Percentiles rank a stretch among this genome's conserved stretches.
Conservation (phyloP, 2,329 filamentous ascomycete genomes). For the Hawksworthiomyces lignivorus region DNA sequence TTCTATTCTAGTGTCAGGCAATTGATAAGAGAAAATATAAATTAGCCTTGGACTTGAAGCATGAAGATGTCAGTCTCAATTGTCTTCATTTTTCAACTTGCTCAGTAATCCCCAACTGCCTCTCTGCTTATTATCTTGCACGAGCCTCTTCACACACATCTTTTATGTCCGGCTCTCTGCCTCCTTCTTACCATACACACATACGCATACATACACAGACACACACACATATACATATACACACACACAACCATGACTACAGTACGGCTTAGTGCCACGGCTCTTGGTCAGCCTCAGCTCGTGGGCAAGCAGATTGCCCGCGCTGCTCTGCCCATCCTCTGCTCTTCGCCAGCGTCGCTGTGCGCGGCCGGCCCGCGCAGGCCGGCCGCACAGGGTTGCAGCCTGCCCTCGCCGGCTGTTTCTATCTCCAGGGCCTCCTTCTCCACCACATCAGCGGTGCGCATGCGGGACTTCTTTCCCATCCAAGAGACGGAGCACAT, state of each 20-base stretch:
- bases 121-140: too few relatives aligned
- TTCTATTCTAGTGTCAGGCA: too few relatives aligned
- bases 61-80: too few relatives aligned
- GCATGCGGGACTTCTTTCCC: conserved; percentile 56
- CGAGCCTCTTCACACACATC: too few relatives aligned
- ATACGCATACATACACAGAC: neutral
- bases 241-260: conserved; percentile 8
- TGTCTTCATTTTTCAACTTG: too few relatives aligned
- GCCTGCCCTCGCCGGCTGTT: conserved; percentile 16
- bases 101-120: too few relatives aligned
- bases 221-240: neutral
- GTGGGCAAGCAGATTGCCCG: conserved; percentile 7
- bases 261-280: conserved; percentile 1
- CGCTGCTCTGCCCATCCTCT: conserved; percentile 3
- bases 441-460: conserved; percentile 39
- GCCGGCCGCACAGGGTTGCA: neutral
- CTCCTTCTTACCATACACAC: too few relatives aligned
- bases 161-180: too few relatives aligned
- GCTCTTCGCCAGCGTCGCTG: neutral
- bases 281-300: conserved; percentile 8
- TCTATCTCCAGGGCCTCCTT: conserved; percentile 43
- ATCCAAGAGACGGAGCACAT: conserved; percentile 53
- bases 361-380: neutral
- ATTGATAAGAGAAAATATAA: too few relatives aligned
- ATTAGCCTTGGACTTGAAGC: too few relatives aligned